Evolutionary conservation across 2,329 filamentous ascomycete genomes (phyloP), one percentile per base, ranked within the genome.

Genomic region (Alternaria burnsii): DNA sequence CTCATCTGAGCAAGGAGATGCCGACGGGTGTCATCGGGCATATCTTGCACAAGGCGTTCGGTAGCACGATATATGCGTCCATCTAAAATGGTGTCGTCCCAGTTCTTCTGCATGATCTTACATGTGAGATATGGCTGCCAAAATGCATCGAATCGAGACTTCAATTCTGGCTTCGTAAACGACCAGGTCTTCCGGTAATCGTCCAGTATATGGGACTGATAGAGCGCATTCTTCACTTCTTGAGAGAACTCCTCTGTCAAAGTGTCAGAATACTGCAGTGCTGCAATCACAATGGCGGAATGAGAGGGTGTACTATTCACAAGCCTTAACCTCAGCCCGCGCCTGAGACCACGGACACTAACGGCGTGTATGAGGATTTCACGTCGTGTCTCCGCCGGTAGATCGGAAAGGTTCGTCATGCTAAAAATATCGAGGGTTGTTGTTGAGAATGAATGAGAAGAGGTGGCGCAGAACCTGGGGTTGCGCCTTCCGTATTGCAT

Each of bases 81-180:
- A 22, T 12, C 55, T 41, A 42, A 26, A 4, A 8, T 20, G 3
- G 40, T 12, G 16, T 28, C 22, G 40, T 20, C 14, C 32, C 44
- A 48, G 41, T 52, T 52, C 36, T 24, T 50, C 24, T 7, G 44
- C 20, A 56, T 52, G 30, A 60, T 44, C 40, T 38, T 52, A 6
- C 24, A 41, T 9, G 53, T 60, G 6, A 60, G 40, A 14, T 52
- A 60, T 11, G 36, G 18, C 16, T 57, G 58, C 58, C 52, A 57
- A 55, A 60, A 60, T 11, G 54, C 20, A 16, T 44, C 40, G 14
- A 47, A 43, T 12, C 57, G 47, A 12, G 38, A 40, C 26, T 38
- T 7, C 34, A 24, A 47, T 11, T 47, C n/a, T 16, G 44, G n/a
- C n/a, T 16, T 38, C 0, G 16, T n/a, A 38, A 0, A 2, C 32